A percentile compares a stretch with the other conserved stretches of the same genome.
phyloP scores from a whole-genome alignment of 2,329 filamentous ascomycete genomes.

The Apiospora aurea region DNA sequence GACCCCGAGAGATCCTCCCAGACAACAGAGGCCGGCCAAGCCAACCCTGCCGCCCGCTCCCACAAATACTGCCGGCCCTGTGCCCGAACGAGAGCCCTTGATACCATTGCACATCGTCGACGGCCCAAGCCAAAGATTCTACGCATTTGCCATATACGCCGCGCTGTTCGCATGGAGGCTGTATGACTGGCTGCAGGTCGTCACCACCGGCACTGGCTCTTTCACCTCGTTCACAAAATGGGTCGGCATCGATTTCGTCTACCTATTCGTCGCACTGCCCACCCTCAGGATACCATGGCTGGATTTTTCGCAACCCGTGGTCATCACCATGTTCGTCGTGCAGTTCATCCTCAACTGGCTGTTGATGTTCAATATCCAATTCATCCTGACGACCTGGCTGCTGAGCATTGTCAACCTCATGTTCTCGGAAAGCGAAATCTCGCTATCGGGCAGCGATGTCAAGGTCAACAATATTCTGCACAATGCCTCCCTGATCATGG shows the following conservation, averaged over 20 bases:
- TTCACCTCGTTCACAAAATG: slow-evolving; percentile 93
- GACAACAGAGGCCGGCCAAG: slow-evolving; percentile 25
- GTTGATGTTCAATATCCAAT: slow-evolving; percentile 90
- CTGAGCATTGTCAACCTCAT: slow-evolving; percentile 73
- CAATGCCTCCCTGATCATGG: slow-evolving; percentile 91
- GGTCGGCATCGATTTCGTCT: slow-evolving; percentile 84
- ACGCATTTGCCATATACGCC: slow-evolving; percentile 81
- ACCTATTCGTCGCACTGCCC: slow-evolving; percentile 81
- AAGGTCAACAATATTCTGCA: slow-evolving; percentile 88
- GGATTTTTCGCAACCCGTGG: slow-evolving; percentile 82
- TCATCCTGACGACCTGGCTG: slow-evolving; percentile 78
- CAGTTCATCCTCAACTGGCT: slow-evolving; percentile 81
- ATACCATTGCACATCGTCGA: slow-evolving; percentile 86
- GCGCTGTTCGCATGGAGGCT: slow-evolving; percentile 81
- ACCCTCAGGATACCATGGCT: slow-evolving; percentile 94
- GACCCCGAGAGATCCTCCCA: slow-evolving; percentile 29
- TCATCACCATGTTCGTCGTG: slow-evolving; percentile 72
- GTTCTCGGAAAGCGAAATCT: slow-evolving; percentile 90
- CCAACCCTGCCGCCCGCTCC: slow-evolving; percentile 56
- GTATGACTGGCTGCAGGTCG: slow-evolving; percentile 82
- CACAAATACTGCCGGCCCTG: slow-evolving; percentile 43
- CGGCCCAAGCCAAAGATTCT: slow-evolving; percentile 89
- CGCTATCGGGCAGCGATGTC: slow-evolving; percentile 91
- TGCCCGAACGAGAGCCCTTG: slow-evolving; percentile 61
- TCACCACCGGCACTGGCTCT: slow-evolving; percentile 86